These are phyloP conservation scores for Clavispora carvajalis DNA, from an alignment of 805 yeast genomes.

Conservation along the genomic window DNA sequence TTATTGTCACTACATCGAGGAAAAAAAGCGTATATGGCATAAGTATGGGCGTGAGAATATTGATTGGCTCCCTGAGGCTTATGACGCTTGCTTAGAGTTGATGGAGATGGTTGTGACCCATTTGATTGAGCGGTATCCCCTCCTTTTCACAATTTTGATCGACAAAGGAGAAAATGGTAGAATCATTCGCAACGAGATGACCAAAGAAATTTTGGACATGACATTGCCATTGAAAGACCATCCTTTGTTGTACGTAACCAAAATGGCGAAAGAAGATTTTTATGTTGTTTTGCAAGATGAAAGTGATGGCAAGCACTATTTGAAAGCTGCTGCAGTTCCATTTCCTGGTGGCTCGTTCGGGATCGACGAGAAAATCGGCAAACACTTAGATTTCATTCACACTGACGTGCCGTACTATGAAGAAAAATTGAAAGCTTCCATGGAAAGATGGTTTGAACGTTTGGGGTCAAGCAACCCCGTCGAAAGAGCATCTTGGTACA, in stretches of 20 bases:
- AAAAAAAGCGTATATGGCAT: constrained; percentile 54
- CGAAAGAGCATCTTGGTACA: constrained; percentile 72
- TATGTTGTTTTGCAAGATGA: constrained; percentile 55
- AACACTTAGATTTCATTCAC: constrained; percentile 58
- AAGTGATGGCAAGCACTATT: constrained; percentile 48
- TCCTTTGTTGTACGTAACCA: constrained; percentile 57
- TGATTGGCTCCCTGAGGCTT: constrained; percentile 62
- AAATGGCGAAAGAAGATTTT: constrained; percentile 73
- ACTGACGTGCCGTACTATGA: constrained; percentile 65
- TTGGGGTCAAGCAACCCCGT: constrained; percentile 60
- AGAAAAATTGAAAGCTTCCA: constrained; percentile 57
- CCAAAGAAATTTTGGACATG: constrained; percentile 59
- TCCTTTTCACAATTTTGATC: constrained; percentile 46
- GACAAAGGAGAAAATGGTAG: constrained; percentile 41
- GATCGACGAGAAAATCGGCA: constrained; percentile 54
- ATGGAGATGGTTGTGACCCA: constrained; percentile 60
- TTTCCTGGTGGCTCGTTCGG: constrained; percentile 78
- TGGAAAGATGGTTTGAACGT: constrained; percentile 68
- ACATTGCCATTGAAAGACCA: constrained; percentile 55
- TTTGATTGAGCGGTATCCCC: constrained; percentile 58
- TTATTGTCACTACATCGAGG: constrained; percentile 60
- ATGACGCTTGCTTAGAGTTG: constrained; percentile 56
- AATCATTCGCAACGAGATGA: constrained; percentile 54
- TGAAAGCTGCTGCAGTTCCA: constrained; percentile 71
- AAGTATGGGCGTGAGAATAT: constrained; percentile 56